Evolutionary conservation across 805 yeast species (phyloP).

Genomic region (Candida coquimbonensis): DNA sequence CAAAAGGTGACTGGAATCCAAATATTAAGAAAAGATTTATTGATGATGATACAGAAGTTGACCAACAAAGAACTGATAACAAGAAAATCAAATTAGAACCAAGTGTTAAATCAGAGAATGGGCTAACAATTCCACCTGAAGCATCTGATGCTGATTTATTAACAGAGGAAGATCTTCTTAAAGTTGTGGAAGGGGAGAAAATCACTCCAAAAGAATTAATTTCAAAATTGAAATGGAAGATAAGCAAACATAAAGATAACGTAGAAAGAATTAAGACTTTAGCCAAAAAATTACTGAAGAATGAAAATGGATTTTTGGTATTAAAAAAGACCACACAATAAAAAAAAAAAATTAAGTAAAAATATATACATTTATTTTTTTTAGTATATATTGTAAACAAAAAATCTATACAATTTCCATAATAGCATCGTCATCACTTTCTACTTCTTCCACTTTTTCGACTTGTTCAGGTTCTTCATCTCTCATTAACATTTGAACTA

Average conservation of each 20-base stretch:
- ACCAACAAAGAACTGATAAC: not conserved
- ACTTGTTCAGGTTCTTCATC: slow-evolving; percentile 57
- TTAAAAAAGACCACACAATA: slow-evolving; percentile 6
- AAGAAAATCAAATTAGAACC: slow-evolving; percentile 35
- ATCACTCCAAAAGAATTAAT: slow-evolving; percentile 58
- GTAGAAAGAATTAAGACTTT: slow-evolving; percentile 50
- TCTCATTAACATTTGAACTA: slow-evolving; percentile 88
- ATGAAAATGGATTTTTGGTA: slow-evolving; percentile 29
- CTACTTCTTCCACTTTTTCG: slow-evolving; percentile 35
- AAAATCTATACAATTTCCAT: slow-evolving; percentile 27
- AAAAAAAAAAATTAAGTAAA: not conserved
- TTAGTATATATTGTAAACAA: not conserved
- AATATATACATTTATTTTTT: not conserved
- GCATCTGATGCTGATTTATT: slow-evolving; percentile 30
- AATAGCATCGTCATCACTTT: slow-evolving; percentile 29
- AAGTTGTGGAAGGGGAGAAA: slow-evolving; percentile 41
- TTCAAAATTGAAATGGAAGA: slow-evolving; percentile 50
- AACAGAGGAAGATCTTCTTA: slow-evolving; percentile 67
- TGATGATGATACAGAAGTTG: slow-evolving; percentile 19
- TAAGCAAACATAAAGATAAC: slow-evolving; percentile 58
- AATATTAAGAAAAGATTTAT: slow-evolving; percentile 30
- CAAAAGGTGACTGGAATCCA: slow-evolving; percentile 84
- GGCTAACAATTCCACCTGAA: not conserved
- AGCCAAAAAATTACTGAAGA: slow-evolving; percentile 50
- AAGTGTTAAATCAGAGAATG: not conserved